Base-by-base conservation (phyloP, 768 basidiomycete species). In the Collybia sordida region DNA sequence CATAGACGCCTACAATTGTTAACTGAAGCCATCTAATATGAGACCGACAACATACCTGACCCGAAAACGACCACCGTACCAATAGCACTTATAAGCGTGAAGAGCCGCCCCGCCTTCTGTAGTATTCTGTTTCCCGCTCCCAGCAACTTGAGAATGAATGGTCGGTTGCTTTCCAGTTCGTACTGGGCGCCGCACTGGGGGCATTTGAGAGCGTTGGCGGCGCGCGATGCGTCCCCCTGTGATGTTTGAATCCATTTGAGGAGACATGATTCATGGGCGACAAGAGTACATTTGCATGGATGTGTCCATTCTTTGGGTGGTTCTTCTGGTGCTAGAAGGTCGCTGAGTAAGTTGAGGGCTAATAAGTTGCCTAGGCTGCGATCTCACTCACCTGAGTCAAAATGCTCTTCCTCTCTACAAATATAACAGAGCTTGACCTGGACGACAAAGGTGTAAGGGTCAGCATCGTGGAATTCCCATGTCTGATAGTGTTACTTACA, bases 381-480 rank as follows among this genome's bases (percentile, higher is more conserved):
- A 37, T 12, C 50, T 64, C 17, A 56, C 68, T 47, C 51, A 73
- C 71, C 56, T 70, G 77, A 64, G 42, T 81, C 81, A 50, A 74
- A 71, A 2, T 53, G 66, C 51, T 89, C 87, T 62, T 89, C 87
- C 57, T 90, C 88, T 24, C 85, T 71, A 58, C 89, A 91, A 49
- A 91, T 90, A 64, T 87, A 91, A 55, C 89, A 91, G 9, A 88
- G 72, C 64, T 90, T 91, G 53, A 90, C 81, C 76, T 79, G 50
- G 12, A 38, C 14, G 27, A 28, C 21, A 50, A 22, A 40, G n/a
- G 31, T 23, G 22, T 42, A 6, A 52, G 24, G 21, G 22, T 27
- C 11, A 31, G 3, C 14, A 41, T 49, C 6, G 46, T 7, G 19
- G 42, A 31, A 24, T 22, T 31, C 42, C 11, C 22, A n/a, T 3